A percentile compares a stretch with the other conserved stretches of the same genome.
Evolutionary conservation across 2,329 filamentous ascomycete species (phyloP).

Genomic region (Zasmidium angulare): DNA sequence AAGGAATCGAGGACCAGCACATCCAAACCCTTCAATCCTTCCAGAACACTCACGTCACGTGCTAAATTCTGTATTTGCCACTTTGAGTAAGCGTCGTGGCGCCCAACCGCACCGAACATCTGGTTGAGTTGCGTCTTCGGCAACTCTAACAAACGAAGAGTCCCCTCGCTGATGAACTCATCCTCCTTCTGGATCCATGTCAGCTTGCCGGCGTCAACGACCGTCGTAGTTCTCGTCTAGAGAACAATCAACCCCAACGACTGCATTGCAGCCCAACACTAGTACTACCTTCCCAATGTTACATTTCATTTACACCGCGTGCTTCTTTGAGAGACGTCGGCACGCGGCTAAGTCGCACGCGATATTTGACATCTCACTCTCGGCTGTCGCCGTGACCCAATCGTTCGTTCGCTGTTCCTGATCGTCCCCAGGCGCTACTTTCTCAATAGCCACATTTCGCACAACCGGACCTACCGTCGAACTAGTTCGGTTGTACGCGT

Average conservation of each 20-base stretch:
- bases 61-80: neutral
- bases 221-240: no score
- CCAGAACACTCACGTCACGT: neutral
- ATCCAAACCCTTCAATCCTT: neutral
- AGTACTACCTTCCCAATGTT: neutral
- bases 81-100: no score
- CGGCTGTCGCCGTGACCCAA: neutral
- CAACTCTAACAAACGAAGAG: no score
- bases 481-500: no score
- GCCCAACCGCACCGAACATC: no score
- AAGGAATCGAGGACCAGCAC: no score
- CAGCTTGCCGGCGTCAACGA: no score
- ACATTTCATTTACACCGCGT: neutral
- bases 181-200: no score
- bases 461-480: no score
- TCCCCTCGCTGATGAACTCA: no score
- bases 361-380: neutral
- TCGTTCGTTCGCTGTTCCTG: neutral
- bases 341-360: neutral
- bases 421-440: neutral
- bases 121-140: no score
- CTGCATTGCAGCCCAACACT: neutral
- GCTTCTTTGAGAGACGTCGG: neutral
- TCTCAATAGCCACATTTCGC: no score
- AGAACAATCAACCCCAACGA: neutral